Evolutionary conservation across 176 grass and related monocot genomes (phyloP), one percentile per base, ranked within the genome.

Genomic region (Urochloa ruziziensis): DNA sequence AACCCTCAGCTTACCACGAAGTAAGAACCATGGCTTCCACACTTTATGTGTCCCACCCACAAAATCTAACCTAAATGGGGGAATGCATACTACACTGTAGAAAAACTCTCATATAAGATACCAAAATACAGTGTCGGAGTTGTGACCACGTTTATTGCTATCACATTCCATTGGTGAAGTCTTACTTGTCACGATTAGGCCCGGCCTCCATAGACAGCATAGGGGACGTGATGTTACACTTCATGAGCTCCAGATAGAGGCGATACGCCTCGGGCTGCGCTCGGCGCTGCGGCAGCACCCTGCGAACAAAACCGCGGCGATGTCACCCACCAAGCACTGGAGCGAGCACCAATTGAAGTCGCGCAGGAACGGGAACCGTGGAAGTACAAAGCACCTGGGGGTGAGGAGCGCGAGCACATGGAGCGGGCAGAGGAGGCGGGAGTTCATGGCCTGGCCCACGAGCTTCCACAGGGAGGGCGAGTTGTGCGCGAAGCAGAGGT

Each of bases 381-480:
- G 4, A 10, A 51, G 39, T 28, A 10, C 0, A 4, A 4, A 40
- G 39, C 10, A 94, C 96, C 90, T 98, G 40, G 90, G 62, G 6
- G 89, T 96, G 74, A 99, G 93, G 83, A 99, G 91, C 61, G 96
- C 96, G 44, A 99, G 93, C 70, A 89, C 91, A 69, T 99, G 93
- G 74, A 91, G 88, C 70, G 93, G 87, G 77, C 73, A 79, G 64
- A 99, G 80, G 49, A 99, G 80, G 49, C 93, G 89, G 15, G 87
- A 94, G 2, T 87, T 74, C 58, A 96, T 75, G 67, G 96, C 89
- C 75, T 99, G 93, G 74, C 91, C 96, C 6, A 99, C 80, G 75
- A 99, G 96, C 86, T 96, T 99, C 96, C 96, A 99, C 12, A 99
- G 77, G n/a, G 91, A 94, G 49, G 96, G 83, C 2, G 87, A 92